Evolutionary conservation across 345 rosid species (phyloP).

Genomic region (Camelina hispida): DNA sequence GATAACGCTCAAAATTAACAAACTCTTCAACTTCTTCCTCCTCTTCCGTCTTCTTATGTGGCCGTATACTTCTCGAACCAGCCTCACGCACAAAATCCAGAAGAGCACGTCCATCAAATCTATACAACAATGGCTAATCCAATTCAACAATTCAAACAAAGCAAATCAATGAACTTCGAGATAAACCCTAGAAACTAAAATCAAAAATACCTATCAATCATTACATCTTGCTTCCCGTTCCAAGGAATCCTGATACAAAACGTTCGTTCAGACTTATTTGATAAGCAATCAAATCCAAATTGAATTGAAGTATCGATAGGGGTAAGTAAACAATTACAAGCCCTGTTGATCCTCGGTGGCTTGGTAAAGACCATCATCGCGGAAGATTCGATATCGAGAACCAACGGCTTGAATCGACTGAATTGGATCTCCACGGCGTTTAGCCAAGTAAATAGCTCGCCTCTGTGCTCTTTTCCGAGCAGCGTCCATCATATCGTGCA

Average conservation of each 20-base stretch:
- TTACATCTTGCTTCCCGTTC: slow-evolving; percentile 85
- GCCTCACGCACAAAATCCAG: slow-evolving; percentile 93
- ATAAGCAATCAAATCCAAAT: background rate
- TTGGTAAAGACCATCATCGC: slow-evolving; percentile 91
- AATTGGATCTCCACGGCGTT: slow-evolving; percentile 94
- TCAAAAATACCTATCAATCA: slow-evolving; percentile 69
- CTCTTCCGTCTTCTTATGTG: slow-evolving; percentile 74
- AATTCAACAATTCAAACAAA: background rate
- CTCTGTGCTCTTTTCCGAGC: slow-evolving; percentile 97
- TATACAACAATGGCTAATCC: slow-evolving; percentile 2
- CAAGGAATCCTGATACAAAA: slow-evolving; percentile 71
- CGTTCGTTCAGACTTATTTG: background rate
- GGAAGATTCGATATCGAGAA: slow-evolving; percentile 69
- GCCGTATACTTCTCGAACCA: slow-evolving; percentile 51
- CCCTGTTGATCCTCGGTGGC: slow-evolving; percentile 92
- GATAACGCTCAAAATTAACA: slow-evolving; percentile 99
- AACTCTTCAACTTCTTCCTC: slow-evolving; percentile 99
- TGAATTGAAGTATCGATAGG: background rate
- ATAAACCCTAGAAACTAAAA: slow-evolving; percentile 5
- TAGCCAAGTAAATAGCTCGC: slow-evolving; percentile 83
- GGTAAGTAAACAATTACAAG: slow-evolving; percentile 49
- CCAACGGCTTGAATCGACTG: slow-evolving; percentile 85
- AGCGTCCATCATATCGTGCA: slow-evolving; percentile 99
- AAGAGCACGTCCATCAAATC: slow-evolving; percentile 91
- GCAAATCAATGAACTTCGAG: background rate